These are phyloP conservation scores for Eutrema yunnanense DNA, from an alignment of 345 rosid species.

Conservation along the genomic window DNA sequence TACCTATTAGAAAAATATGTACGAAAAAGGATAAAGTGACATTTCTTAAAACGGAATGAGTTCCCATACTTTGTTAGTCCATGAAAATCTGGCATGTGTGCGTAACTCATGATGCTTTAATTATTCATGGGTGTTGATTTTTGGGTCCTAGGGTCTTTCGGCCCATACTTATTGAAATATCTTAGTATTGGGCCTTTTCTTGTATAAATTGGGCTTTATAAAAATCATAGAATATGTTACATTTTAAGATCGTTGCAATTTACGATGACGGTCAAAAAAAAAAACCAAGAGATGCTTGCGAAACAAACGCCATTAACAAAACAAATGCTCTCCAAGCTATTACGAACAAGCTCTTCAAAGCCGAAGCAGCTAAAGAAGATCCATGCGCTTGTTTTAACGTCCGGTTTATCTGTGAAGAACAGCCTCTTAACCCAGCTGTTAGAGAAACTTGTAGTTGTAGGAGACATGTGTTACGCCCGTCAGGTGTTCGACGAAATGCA, in stretches of 20 bases:
- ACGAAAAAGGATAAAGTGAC: too few species aligned
- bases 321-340: constrained; percentile 29
- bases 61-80: too few species aligned
- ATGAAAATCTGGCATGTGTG: too few species aligned
- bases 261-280: neutral
- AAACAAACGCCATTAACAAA: constrained; percentile 28
- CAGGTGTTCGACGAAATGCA: constrained; percentile 53
- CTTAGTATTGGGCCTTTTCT: neutral
- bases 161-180: neutral
- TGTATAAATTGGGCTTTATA: neutral
- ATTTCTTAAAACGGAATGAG: too few species aligned
- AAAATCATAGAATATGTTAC: neutral
- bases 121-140: too few species aligned
- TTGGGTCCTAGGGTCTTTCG: neutral
- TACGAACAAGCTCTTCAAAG: constrained; percentile 29
- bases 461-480: constrained; percentile 40
- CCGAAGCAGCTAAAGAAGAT: constrained; percentile 33
- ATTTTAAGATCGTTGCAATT: neutral
- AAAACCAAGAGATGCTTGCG: constrained; percentile 15
- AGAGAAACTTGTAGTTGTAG: neutral
- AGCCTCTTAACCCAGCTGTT: constrained; percentile 40
- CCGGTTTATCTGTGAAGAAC: constrained; percentile 41
- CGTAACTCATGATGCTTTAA: too few species aligned
- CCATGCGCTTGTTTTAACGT: constrained; percentile 34
- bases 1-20: too few species aligned